A percentile compares a stretch with the other conserved stretches of the same genome.
Conservation (phyloP, 768 basidiomycete genomes). For the Termitomyces sp. region DNA sequence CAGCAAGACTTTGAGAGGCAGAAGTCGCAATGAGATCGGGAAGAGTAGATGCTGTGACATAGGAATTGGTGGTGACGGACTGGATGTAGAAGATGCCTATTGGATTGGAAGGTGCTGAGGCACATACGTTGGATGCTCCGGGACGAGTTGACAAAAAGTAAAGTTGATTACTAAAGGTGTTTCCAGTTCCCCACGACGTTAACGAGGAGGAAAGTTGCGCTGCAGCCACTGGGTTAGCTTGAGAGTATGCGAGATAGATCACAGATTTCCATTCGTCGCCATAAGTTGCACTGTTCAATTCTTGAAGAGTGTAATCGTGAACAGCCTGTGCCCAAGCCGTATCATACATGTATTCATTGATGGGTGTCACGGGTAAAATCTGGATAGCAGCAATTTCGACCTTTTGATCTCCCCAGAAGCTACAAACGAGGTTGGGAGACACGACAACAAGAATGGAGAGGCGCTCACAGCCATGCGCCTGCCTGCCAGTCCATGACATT, state of each 20-base stretch:
- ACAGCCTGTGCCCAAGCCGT: slow-evolving; percentile 24
- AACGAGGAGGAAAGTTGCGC: slow-evolving; percentile 23
- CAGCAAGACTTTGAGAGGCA: slow-evolving; percentile 14
- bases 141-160: slow-evolving; percentile 28
- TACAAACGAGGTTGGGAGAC: slow-evolving; percentile 8
- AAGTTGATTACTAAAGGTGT: slow-evolving; percentile 23
- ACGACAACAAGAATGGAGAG: not conserved
- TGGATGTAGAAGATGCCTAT: slow-evolving; percentile 24
- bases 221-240: slow-evolving; percentile 20
- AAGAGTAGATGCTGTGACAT: slow-evolving; percentile 17
- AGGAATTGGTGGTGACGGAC: slow-evolving; percentile 16
- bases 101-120: slow-evolving; percentile 19
- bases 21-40: slow-evolving; percentile 21
- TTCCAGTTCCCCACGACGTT: slow-evolving; percentile 27
- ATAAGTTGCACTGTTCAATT: slow-evolving; percentile 19
- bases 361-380: slow-evolving; percentile 28
- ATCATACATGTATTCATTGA: slow-evolving; percentile 28
- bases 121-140: slow-evolving; percentile 23
- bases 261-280: slow-evolving; percentile 29
- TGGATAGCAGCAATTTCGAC: slow-evolving; percentile 28
- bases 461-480: slow-evolving; percentile 28
- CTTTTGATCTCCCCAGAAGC: slow-evolving; percentile 27
- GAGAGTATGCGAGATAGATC: slow-evolving; percentile 27
- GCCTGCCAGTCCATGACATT: slow-evolving; percentile 29
- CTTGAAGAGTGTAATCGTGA: slow-evolving; percentile 19